phyloP scores from a whole-genome alignment of 192 early-diverging fungal species.

The Podila horticola region DNA sequence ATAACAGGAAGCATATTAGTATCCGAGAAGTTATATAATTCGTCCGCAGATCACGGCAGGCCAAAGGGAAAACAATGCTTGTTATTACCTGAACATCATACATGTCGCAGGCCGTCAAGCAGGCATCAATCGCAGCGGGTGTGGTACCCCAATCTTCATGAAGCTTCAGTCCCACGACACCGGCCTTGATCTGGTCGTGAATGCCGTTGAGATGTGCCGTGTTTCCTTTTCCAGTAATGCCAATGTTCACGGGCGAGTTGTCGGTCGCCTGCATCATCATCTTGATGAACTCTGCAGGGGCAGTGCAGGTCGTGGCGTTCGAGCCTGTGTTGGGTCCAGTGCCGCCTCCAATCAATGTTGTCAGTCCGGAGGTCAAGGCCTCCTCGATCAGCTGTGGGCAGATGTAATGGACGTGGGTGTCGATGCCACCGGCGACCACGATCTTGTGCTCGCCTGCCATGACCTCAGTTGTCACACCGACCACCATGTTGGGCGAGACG shows the following conservation, averaged over 20 bases:
- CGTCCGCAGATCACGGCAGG: not conserved
- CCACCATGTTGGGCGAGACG: constrained; percentile 88
- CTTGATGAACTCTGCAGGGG: constrained; percentile 83
- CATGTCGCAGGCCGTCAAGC: constrained; percentile 85
- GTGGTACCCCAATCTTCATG: constrained; percentile 99
- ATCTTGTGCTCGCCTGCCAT: constrained; percentile 92
- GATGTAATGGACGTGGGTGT: constrained; percentile 96
- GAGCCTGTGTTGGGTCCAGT: constrained; percentile 97
- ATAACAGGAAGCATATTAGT: not conserved
- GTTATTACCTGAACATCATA: constrained; percentile 79
- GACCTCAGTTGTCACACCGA: constrained; percentile 91
- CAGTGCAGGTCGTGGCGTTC: constrained; percentile 96
- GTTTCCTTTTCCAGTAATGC: constrained; percentile 97
- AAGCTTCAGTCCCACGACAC: constrained; percentile 89
- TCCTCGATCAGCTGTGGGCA: constrained; percentile 91
- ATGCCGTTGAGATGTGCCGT: constrained; percentile 71
- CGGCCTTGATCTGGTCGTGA: constrained; percentile 86
- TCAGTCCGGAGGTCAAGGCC: constrained; percentile 81
- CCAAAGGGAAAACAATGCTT: not conserved
- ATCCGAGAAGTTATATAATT: not conserved
- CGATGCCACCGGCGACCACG: constrained; percentile 93
- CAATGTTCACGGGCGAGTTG: constrained; percentile 90
- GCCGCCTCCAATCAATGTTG: constrained; percentile 90
- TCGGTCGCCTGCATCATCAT: constrained; percentile 94
- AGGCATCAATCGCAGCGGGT: constrained; percentile 92